These are phyloP conservation scores for Fusarium sublunatum DNA, from an alignment of 2,329 filamentous ascomycete genomes.

Conservation along the genomic window DNA sequence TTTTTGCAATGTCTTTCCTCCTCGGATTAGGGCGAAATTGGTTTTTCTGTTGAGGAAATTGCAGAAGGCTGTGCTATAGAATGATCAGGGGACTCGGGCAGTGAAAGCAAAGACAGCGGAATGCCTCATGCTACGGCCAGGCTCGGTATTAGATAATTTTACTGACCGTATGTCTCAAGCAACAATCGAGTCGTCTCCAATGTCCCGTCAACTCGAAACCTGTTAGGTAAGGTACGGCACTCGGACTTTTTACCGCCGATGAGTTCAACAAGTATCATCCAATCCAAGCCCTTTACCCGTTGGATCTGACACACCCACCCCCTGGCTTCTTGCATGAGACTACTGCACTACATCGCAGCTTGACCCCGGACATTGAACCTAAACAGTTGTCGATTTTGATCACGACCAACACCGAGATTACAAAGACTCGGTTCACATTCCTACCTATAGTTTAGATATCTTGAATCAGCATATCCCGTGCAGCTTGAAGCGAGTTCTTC, in stretches of 20 bases:
- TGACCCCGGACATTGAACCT: slow-evolving; percentile 24
- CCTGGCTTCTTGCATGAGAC: slow-evolving; percentile 39
- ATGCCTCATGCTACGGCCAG: slow-evolving; percentile 3
- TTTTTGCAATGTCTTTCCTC: slow-evolving; percentile 5
- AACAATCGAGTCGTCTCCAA: neutral
- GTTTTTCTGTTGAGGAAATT: slow-evolving; percentile 29
- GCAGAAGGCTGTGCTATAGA: slow-evolving; percentile 24
- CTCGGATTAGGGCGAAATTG: slow-evolving; percentile 1
- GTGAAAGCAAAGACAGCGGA: neutral
- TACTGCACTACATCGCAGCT: slow-evolving; percentile 40
- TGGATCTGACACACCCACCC: slow-evolving; percentile 31
- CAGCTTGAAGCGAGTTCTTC: too few species aligned
- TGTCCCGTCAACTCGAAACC: slow-evolving; percentile 23
- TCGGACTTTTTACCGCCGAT: slow-evolving; percentile 25
- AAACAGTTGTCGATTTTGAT: neutral
- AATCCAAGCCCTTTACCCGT: neutral
- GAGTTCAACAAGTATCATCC: slow-evolving; percentile 1
- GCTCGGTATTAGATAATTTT: neutral
- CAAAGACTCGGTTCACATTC: too few species aligned
- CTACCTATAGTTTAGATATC: too few species aligned
- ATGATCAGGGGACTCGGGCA: neutral
- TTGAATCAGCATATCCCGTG: too few species aligned
- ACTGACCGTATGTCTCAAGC: slow-evolving; percentile 18
- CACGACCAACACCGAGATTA: neutral
- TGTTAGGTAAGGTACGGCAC: neutral